Conservation (phyloP, 2,329 filamentous ascomycete species). For the Hortaea werneckii region DNA sequence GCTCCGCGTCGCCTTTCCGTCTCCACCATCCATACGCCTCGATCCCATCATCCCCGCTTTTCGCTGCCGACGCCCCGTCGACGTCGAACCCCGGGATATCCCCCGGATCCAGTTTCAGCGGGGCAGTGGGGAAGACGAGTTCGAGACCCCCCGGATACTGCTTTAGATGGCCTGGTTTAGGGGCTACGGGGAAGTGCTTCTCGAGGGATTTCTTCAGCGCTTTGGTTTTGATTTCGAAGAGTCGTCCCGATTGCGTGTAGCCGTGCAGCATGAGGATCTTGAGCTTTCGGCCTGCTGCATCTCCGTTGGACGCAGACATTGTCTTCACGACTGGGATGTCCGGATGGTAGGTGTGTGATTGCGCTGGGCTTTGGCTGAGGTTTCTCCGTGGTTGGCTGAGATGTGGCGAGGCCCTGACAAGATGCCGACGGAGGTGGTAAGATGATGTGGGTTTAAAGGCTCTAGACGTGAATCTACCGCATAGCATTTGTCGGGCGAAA, state of each 20-base stretch:
- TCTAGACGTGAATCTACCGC: too few relatives aligned
- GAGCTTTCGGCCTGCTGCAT: slow-evolving; percentile 21
- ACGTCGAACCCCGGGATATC: slow-evolving; percentile 50
- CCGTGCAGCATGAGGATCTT: slow-evolving; percentile 49
- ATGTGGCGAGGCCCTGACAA: too few relatives aligned
- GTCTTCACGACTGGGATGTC: neutral
- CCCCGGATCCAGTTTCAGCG: slow-evolving; percentile 31
- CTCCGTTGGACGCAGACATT: neutral
- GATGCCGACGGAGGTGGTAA: too few relatives aligned
- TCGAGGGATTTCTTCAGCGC: slow-evolving; percentile 70
- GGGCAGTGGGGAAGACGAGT: slow-evolving; percentile 39
- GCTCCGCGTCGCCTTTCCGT: slow-evolving; percentile 50
- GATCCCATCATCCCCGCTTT: slow-evolving; percentile 29
- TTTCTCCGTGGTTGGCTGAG: too few relatives aligned
- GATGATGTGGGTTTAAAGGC: too few relatives aligned
- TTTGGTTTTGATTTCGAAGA: slow-evolving; percentile 82
- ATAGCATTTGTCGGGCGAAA: too few relatives aligned
- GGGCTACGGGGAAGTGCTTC: slow-evolving; percentile 59
- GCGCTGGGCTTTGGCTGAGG: too few relatives aligned
- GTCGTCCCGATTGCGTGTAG: slow-evolving; percentile 78
- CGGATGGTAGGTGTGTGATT: too few relatives aligned
- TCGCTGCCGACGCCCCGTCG: slow-evolving; percentile 16
- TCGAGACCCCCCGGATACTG: slow-evolving; percentile 31
- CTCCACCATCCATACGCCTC: slow-evolving; percentile 76
- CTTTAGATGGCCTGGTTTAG: slow-evolving; percentile 33